A percentile compares a stretch with the other conserved stretches of the same genome.
Evolutionary conservation across 2,329 filamentous ascomycete species (phyloP).

Genomic region (Lachnellula willkommii): DNA sequence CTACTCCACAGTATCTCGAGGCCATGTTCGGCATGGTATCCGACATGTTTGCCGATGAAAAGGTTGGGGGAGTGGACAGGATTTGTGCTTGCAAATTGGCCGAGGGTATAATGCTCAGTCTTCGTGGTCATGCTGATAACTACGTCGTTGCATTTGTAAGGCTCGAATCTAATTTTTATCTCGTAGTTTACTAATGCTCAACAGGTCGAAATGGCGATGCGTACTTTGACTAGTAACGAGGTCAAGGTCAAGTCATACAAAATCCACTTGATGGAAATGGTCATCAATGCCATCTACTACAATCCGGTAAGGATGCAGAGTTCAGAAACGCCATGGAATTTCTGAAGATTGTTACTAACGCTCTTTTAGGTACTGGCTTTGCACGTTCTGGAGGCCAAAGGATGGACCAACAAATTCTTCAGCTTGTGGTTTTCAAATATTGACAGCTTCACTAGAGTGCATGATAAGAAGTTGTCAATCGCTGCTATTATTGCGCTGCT

Average conservation of each 20-base stretch:
- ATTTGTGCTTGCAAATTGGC: conserved; percentile 98
- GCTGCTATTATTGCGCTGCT: conserved; percentile 85
- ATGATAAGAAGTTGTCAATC: conserved; percentile 98
- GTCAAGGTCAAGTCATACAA: conserved; percentile 88
- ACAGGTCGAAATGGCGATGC: conserved; percentile 76
- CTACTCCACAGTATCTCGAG: conserved; percentile 80
- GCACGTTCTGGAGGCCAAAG: conserved; percentile 81
- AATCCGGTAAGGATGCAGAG: conserved; percentile 56
- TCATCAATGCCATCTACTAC: conserved; percentile 98
- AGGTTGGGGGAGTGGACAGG: conserved; percentile 87
- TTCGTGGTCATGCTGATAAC: conserved; percentile 81
- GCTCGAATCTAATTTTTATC: not conserved
- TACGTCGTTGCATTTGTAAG: conserved; percentile 73
- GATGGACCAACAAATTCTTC: conserved; percentile 99
- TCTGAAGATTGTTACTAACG: not conserved
- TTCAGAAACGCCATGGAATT: not conserved
- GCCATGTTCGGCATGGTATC: conserved; percentile 91
- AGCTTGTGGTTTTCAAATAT: conserved; percentile 97
- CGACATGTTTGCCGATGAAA: conserved; percentile 88
- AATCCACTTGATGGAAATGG: conserved; percentile 97
- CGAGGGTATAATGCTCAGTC: conserved; percentile 93
- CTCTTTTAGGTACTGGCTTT: conserved; percentile 57
- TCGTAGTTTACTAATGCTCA: not conserved
- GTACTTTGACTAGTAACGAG: conserved; percentile 67
- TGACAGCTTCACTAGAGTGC: conserved; percentile 84